Evolutionary conservation across 495 filamentous ascomycete genomes (phyloP).

Genomic region (Lasiosphaeria ovina): DNA sequence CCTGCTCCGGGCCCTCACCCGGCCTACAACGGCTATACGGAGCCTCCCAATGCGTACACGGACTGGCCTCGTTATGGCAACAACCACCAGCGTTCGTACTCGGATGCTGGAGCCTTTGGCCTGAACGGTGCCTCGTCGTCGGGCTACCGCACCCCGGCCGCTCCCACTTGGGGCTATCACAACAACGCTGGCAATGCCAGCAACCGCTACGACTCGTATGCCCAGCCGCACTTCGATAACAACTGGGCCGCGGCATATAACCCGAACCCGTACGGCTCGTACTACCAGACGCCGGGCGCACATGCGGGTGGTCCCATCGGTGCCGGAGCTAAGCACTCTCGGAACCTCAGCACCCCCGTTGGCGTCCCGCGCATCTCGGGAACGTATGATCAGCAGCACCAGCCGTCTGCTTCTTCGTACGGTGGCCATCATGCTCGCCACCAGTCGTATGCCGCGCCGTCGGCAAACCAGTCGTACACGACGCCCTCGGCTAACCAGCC

Average conservation of each 20-base stretch:
- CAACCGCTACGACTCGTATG: too few species aligned
- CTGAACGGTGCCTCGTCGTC: too few species aligned
- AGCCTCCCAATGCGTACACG: neutral
- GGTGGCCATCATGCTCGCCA: neutral
- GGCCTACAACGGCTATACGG: neutral
- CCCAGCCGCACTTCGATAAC: too few species aligned
- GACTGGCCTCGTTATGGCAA: neutral
- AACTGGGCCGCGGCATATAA: too few species aligned
- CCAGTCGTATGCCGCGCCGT: neutral
- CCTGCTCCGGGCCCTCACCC: constrained; percentile 8
- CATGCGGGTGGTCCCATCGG: constrained; percentile 3
- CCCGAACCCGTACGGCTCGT: neutral
- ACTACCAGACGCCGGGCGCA: constrained; percentile 1
- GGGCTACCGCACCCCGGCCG: too few species aligned
- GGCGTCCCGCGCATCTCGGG: constrained; percentile 7
- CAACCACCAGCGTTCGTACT: neutral
- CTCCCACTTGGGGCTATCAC: too few species aligned
- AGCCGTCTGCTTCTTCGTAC: neutral
- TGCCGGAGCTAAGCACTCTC: constrained; percentile 30
- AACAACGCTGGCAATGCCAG: too few species aligned
- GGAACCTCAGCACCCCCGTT: constrained; percentile 36
- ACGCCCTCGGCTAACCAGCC: too few species aligned
- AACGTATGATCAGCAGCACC: neutral
- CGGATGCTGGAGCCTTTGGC: too few species aligned
- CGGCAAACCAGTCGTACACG: too few species aligned